Conservation (phyloP, 2,329 filamentous ascomycete genomes). For the Diaporthe citriasiana region DNA sequence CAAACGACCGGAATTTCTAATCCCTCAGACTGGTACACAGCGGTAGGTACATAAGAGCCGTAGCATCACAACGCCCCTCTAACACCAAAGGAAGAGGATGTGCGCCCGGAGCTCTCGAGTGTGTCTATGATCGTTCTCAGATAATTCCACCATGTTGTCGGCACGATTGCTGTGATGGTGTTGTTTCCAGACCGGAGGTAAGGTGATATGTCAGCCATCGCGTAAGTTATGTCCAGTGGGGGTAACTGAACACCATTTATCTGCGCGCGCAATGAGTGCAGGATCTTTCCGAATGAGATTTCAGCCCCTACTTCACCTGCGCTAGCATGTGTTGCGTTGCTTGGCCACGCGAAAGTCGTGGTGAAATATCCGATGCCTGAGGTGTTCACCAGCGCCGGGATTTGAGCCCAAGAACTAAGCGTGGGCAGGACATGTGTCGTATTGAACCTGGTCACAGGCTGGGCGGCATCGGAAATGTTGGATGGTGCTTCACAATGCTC, state of each 20-base stretch:
- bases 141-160: constrained; percentile 9
- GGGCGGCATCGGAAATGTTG: neutral
- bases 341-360: neutral
- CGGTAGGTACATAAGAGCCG: too few species aligned
- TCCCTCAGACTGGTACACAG: too few species aligned
- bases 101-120: neutral
- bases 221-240: neutral
- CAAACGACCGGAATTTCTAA: too few species aligned
- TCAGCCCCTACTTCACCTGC: neutral
- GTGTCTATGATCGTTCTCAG: neutral
- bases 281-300: neutral
- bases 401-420: neutral
- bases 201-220: neutral
- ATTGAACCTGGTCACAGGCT: neutral
- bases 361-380: constrained; percentile 1
- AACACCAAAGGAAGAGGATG: neutral
- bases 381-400: neutral
- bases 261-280: neutral
- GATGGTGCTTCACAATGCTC: constrained; percentile 8
- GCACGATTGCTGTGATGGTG: neutral
- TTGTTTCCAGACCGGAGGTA: neutral
- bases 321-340: neutral
- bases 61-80: too few species aligned
- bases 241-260: neutral
- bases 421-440: neutral